Evolutionary conservation across 495 filamentous ascomycete species (phyloP).

Genomic region (Penicillium salamii): DNA sequence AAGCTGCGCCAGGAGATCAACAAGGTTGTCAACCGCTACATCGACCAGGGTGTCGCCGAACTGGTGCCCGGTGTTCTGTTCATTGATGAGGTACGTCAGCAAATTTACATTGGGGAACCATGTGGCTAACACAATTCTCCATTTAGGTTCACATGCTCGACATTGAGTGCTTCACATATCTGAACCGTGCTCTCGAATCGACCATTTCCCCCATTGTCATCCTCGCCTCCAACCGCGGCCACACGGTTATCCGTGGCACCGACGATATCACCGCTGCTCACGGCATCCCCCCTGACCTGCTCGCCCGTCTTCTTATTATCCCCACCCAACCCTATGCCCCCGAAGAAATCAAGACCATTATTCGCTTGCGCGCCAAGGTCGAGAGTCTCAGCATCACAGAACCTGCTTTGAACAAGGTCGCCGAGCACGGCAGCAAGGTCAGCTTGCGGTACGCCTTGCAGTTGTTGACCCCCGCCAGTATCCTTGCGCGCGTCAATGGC

Average conservation of each 20-base stretch:
- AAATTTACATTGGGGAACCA: not conserved
- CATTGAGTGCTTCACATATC: conserved; percentile 97
- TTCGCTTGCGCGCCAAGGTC: conserved; percentile 73
- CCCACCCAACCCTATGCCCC: conserved; percentile 82
- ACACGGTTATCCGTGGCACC: conserved; percentile 83
- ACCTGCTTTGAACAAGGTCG: conserved; percentile 77
- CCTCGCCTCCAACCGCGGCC: conserved; percentile 92
- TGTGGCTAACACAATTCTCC: not conserved
- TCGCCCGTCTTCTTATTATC: conserved; percentile 90
- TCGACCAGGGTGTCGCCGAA: conserved; percentile 97
- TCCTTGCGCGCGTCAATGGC: conserved; percentile 67
- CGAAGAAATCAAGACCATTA: conserved; percentile 86
- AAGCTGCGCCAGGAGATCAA: conserved; percentile 95
- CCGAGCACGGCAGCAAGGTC: conserved; percentile 79
- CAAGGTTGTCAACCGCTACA: conserved; percentile 97
- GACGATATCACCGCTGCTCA: conserved; percentile 82
- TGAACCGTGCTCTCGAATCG: conserved; percentile 93
- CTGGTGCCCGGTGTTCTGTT: conserved; percentile 95
- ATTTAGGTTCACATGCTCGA: conserved; percentile 94
- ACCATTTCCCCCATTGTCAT: conserved; percentile 94
- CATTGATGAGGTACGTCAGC: conserved; percentile 81
- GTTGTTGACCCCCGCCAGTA: conserved; percentile 80
- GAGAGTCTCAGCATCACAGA: conserved; percentile 80
- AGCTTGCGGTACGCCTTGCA: conserved; percentile 91
- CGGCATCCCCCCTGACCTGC: conserved; percentile 87